These are phyloP conservation scores for Arthrocladium fulminans DNA, from an alignment of 2,329 filamentous ascomycete species.

Conservation along the genomic window DNA sequence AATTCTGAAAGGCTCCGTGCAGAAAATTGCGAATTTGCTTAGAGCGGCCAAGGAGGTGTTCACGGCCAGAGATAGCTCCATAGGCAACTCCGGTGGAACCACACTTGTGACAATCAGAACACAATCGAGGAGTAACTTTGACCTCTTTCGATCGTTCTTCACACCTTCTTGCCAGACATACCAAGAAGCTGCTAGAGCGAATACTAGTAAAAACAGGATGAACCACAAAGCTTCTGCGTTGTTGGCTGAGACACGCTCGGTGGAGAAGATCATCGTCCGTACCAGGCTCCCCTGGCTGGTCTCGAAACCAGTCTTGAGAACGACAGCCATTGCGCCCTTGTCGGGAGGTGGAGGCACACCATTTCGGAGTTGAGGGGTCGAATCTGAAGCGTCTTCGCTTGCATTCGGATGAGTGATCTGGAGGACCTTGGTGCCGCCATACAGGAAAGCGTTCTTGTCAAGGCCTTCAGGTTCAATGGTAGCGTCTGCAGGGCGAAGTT, in stretches of 20 bases:
- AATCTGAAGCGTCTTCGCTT: constrained; percentile 54
- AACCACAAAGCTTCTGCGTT: constrained; percentile 94
- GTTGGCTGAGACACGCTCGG: constrained; percentile 96
- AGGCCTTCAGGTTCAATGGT: constrained; percentile 76
- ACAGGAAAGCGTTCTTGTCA: constrained; percentile 94
- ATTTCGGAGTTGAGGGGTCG: constrained; percentile 58
- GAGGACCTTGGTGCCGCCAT: constrained; percentile 93
- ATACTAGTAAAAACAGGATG: constrained; percentile 91
- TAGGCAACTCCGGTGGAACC: constrained; percentile 93
- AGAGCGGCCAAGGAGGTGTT: constrained; percentile 94
- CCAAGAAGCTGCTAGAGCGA: constrained; percentile 95
- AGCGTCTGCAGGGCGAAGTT: constrained; percentile 75
- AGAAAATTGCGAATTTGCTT: constrained; percentile 94
- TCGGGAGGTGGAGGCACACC: constrained; percentile 80
- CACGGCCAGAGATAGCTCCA: constrained; percentile 95
- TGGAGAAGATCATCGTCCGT: constrained; percentile 99
- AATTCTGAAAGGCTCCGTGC: constrained; percentile 96
- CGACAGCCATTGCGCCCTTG: constrained; percentile 84
- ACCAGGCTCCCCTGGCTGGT: constrained; percentile 96
- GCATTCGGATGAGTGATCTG: constrained; percentile 83
- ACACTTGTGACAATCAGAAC: constrained; percentile 96
- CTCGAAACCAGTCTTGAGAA: constrained; percentile 96
- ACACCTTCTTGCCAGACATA: constrained; percentile 99
- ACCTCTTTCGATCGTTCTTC: constrained; percentile 85
- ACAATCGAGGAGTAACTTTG: constrained; percentile 93